These are phyloP conservation scores for Haplosporangium gracile DNA, from an alignment of 192 early-diverging fungal genomes.

Conservation along the genomic window DNA sequence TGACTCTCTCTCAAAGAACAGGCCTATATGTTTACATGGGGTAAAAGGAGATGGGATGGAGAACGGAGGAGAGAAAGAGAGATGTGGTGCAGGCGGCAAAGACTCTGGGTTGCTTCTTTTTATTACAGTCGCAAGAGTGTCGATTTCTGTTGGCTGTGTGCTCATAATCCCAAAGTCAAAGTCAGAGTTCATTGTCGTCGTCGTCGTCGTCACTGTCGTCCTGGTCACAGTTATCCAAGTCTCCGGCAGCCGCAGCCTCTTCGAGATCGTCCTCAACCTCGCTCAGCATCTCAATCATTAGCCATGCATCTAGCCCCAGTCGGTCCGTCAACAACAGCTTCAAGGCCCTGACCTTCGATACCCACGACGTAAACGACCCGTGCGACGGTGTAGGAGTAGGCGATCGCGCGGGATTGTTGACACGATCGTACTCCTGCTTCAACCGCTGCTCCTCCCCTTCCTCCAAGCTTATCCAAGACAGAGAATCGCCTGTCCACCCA, in stretches of 20 bases:
- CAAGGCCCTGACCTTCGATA: neutral
- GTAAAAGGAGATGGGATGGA: neutral
- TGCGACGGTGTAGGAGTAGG: slow-evolving; percentile 15
- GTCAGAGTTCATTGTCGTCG: neutral
- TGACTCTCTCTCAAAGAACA: neutral
- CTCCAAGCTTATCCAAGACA: neutral
- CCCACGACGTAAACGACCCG: slow-evolving; percentile 5
- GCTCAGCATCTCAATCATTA: slow-evolving; percentile 33
- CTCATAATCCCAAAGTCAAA: neutral
- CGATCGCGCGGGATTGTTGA: neutral
- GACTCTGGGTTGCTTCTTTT: neutral
- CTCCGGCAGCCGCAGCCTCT: neutral
- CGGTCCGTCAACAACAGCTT: neutral
- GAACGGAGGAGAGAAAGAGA: neutral
- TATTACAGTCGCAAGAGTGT: neutral
- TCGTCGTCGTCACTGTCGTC: neutral
- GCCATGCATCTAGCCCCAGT: slow-evolving; percentile 20
- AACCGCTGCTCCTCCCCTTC: neutral
- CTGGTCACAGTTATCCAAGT: neutral
- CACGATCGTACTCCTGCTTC: neutral
- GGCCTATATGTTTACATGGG: neutral
- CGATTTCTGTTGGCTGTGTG: neutral
- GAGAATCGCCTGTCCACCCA: neutral
- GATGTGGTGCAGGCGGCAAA: neutral
- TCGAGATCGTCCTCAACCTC: slow-evolving; percentile 38